Evolutionary conservation across 345 rosid genomes (phyloP).

Genomic region (Citrus inodora): DNA sequence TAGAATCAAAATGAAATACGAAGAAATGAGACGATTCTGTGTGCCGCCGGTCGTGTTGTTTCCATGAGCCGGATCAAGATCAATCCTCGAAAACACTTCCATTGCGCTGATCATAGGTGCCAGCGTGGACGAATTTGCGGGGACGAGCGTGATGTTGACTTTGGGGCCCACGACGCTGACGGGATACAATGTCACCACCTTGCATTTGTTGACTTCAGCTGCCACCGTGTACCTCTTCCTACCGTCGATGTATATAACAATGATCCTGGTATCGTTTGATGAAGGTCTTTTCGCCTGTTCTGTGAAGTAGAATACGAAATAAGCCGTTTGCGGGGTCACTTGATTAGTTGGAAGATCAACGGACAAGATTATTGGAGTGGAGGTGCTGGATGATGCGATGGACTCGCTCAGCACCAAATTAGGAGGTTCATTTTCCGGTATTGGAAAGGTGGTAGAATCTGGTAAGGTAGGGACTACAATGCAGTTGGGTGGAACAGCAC

Average conservation of each 20-base stretch:
- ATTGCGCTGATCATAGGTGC: neutral
- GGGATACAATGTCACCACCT: neutral
- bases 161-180: neutral
- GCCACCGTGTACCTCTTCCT: neutral
- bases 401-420: too few relatives aligned
- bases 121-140: neutral
- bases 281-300: neutral
- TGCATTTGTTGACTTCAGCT: neutral
- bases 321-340: conserved; percentile 5
- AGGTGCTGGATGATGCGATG: too few relatives aligned
- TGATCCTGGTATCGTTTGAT: conserved; percentile 4
- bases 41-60: neutral
- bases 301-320: conserved; percentile 19
- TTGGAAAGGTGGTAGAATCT: too few relatives aligned
- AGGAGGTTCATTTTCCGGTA: too few relatives aligned
- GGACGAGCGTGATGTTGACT: neutral
- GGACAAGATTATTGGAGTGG: neutral
- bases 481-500: conserved; percentile 5
- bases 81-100: neutral
- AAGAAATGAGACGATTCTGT: neutral
- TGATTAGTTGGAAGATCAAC: neutral
- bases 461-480: too few relatives aligned
- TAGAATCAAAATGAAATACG: neutral
- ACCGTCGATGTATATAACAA: conserved; percentile 14
- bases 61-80: neutral